These are phyloP conservation scores for Globisporangium orthogonon DNA, from an alignment of 352 stramenopile species.

Conservation along the genomic window DNA sequence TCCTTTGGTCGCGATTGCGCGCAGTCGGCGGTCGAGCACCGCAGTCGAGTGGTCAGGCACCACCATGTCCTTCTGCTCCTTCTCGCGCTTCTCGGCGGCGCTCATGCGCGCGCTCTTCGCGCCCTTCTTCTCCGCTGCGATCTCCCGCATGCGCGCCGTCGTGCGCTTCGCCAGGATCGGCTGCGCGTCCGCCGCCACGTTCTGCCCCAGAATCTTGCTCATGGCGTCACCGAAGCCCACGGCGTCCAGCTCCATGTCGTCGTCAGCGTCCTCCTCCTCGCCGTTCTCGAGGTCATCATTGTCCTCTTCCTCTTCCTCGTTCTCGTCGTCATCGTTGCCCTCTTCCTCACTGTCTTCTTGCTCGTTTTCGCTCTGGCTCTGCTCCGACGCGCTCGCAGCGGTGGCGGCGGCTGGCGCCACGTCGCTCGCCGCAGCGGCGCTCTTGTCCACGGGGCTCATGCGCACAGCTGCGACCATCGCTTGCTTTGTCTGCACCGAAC, in stretches of 20 bases:
- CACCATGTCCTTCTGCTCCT: slow-evolving; percentile 76
- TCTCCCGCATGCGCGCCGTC: slow-evolving; percentile 78
- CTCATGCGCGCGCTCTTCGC: slow-evolving; percentile 59
- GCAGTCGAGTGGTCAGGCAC: slow-evolving; percentile 53
- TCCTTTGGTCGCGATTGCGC: slow-evolving; percentile 81
- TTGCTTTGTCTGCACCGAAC: background rate
- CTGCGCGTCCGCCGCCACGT: slow-evolving; percentile 53
- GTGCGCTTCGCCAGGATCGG: slow-evolving; percentile 82
- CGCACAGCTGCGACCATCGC: background rate
- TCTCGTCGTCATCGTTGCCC: slow-evolving; percentile 17
- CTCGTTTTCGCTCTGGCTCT: slow-evolving; percentile 1
- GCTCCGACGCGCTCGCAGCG: background rate
- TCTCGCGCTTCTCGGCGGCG: slow-evolving; percentile 64
- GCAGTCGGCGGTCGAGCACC: slow-evolving; percentile 57
- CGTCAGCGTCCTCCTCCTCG: slow-evolving; percentile 13
- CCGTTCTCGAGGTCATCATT: slow-evolving; percentile 12
- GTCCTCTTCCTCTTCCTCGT: slow-evolving; percentile 15
- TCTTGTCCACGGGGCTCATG: background rate
- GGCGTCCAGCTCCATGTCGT: slow-evolving; percentile 40
- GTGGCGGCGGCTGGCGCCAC: background rate
- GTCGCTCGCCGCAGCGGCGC: background rate
- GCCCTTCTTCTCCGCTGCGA: slow-evolving; percentile 67
- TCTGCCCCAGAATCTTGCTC: slow-evolving; percentile 82
- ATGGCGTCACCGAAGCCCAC: slow-evolving; percentile 83
- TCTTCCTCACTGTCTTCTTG: slow-evolving; percentile 13